Base-by-base conservation (phyloP, 441 rosid genomes). In the Croton setiger region DNA sequence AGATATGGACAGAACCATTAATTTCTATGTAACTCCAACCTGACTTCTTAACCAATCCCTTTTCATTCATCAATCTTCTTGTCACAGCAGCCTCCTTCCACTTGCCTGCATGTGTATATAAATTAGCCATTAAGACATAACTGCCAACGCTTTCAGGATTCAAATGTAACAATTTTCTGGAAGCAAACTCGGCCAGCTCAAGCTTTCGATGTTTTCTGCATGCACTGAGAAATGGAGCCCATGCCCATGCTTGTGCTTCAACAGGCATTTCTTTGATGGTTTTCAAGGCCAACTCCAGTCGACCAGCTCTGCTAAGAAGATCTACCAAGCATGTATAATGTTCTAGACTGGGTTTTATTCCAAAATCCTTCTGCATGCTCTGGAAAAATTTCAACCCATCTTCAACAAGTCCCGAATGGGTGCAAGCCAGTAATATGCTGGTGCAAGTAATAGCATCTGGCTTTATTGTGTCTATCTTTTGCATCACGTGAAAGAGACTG, bases 211-310 rank as follows among this genome's bases (percentile, higher is more conserved):
- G 84, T 74, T 75, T 78, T 64, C 43, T 80, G 57, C 96, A 88
- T 57, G 96, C 89, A 53, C 96, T 86, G 3, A 93, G 96, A 73
- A 93, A 80, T 43, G 97, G 82, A 41, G 88, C 82, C 97, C 97
- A 90, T 64, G 83, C 75, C 77, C 77, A 83, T n/a, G 83, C 80
- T 76, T 87, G 82, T 65, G 82, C 91, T 72, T 84, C 69, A 45
- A 54, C 74, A 53, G 91, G 90, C 65, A 93, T 86, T 45, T 71
- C 78, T 63, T 67, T 76, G n/a, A 91, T 90, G 77, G 84, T 68
- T 68, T 82, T 74, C 75, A 79, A 57, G 8, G 90, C 97, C 75
- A 77, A 73, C 60, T 85, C 82, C n/a, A 93, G 84, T 79, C 68
- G 82, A 43, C 92, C 92, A 49, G 85, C 78, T 78, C 87, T 81